These are phyloP conservation scores for Parmales sp. DNA, from an alignment of 108 stramenopile genomes.

Conservation along the genomic window DNA sequence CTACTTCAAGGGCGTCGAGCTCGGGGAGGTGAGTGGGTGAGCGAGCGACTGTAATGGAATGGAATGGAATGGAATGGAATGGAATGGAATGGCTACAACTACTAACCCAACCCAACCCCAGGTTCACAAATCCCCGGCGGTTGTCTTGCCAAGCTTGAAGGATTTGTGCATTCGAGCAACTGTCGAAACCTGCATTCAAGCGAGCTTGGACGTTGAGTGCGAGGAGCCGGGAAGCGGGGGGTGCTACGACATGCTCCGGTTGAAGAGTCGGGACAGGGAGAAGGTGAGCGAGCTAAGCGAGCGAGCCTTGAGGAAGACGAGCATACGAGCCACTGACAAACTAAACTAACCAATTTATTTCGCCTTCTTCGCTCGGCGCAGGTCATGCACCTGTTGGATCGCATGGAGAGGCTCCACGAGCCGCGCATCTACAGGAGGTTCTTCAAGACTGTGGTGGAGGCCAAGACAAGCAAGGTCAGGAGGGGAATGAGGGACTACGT, in stretches of 20 bases:
- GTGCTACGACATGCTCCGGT: conserved; percentile 47
- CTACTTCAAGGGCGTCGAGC: conserved; percentile 5
- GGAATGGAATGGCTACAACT: conserved; percentile 17
- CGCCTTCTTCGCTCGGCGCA: background rate
- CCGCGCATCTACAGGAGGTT: conserved; percentile 63
- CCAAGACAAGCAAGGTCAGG: conserved; percentile 48
- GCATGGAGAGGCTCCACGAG: conserved; percentile 50
- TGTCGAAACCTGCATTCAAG: conserved; percentile 49
- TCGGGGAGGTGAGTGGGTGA: conserved; percentile 4
- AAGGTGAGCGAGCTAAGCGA: no score
- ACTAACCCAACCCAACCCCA: conserved; percentile 44
- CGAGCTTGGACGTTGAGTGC: conserved; percentile 48
- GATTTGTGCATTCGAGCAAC: conserved; percentile 64
- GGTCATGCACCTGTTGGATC: conserved; percentile 66
- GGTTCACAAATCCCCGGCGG: conserved; percentile 13
- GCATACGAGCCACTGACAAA: no score
- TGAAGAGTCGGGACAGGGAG: conserved; percentile 38
- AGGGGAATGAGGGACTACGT: conserved; percentile 50
- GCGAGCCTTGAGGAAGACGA: no score
- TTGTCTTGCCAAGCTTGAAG: conserved; percentile 48
- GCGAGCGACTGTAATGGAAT: conserved; percentile 17
- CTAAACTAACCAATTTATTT: background rate
- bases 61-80: conserved; percentile 21
- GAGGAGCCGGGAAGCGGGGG: conserved; percentile 67
- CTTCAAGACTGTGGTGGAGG: conserved; percentile 40